Base-by-base conservation (phyloP, 345 rosid genomes). In the Excoecaria agallocha region DNA sequence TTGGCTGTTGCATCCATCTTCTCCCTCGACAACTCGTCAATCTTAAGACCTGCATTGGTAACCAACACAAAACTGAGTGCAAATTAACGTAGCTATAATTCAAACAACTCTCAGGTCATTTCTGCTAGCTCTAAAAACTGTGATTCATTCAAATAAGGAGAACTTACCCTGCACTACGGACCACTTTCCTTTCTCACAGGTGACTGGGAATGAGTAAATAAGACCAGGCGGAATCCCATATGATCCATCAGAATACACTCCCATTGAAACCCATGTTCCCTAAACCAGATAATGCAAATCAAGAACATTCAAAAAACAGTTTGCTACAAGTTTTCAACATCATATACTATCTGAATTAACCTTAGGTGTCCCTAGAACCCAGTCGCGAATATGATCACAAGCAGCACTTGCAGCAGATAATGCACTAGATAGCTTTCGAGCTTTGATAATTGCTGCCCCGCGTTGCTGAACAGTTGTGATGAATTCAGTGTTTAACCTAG, bases 211-310 rank as follows among this genome's bases (percentile, higher is more conserved):
- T 1, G 97, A 92, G 86, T 92, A 92, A 24, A 94, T 63, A 64
- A 94, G 77, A 45, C 98, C 98, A 15, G 91, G 72, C 39, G 71
- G 86, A 54, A 90, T 84, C 15, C 91, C 89, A 43, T 90, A 94
- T 30, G 97, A 94, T 15, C 97, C 97, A 79, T 94, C 97, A n/a
- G 94, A 94, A 52, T 74, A 88, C 46, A 94, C 98, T 62, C 97
- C 98, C 97, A 89, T 91, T 39, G 98, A 94, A 37, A 87, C 92
- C 94, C 93, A 90, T 30, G 82, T 85, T 46, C 98, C 97, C 93
- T 90, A 54, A 41, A 37, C 30, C 12, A 12, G 52, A 64, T 41
- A 1, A 72, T 16, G 39, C 20, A 57, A 22, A 30, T 43, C 48
- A 37, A 9, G 57, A 60, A 56, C 5, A 9, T 12, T 4, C 66